Evolutionary conservation across 345 rosid genomes (phyloP), one percentile per base, ranked within the genome.

Genomic region (Crucihimalaya himalaica): DNA sequence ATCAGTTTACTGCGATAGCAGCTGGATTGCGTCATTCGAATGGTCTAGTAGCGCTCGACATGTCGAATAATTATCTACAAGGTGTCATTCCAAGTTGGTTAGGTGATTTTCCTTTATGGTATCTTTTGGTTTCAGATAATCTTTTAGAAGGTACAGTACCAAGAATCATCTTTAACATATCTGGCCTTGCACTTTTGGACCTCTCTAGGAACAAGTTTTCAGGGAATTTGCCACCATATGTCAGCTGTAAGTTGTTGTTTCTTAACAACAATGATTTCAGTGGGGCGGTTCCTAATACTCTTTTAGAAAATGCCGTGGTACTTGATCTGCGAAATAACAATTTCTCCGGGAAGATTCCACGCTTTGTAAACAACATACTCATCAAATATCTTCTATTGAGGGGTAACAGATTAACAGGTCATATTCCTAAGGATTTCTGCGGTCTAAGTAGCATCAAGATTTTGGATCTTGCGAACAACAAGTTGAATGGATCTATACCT

Each of bases 131-230:
- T 2, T 45, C 72, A 0, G 1, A 56, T 35, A 74, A 74, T 48
- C 59, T 47, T 15, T 11, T 74, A 0, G 18, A 74, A 37, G 78
- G 73, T 74, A 48, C 42, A 0, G 0, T 74, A 1, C 80, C 76
- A 13, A 65, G 1, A 5, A 48, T 6, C 1, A 21, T 76, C 0
- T 70, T 65, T 35, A 35, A 48, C 28, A 15, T 2, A 6, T 4
- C 15, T 2, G 0, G 0, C 34, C 2, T 77, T 2, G 8, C 0
- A 19, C 0, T 70, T 23, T 11, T 77, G 28, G 80, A 77, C 54
- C 76, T 70, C 19, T 56, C 68, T 55, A 0, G 25, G 0, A 77
- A 77, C 12, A 63, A 53, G 31, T 34, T 77, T 2, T 77, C 71
- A 9, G 80, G 80, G 4, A 55, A 2, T 1, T 64, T 74, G 18